Conservation (phyloP, 2,329 filamentous ascomycete species). For the Colletotrichum agaves region DNA sequence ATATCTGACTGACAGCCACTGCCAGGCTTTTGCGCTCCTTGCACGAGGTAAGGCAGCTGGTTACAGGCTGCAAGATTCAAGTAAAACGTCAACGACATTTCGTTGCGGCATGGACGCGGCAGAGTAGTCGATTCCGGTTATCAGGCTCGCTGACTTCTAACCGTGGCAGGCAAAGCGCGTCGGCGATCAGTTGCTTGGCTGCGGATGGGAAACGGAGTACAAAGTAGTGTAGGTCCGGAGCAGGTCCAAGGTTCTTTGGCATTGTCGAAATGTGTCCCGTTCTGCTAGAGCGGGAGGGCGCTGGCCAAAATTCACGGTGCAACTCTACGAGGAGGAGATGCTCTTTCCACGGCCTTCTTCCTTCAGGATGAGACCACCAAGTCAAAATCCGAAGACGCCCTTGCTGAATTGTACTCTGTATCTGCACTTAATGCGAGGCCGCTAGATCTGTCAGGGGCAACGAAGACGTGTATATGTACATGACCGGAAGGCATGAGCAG, state of each 20-base stretch:
- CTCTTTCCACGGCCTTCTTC: background rate
- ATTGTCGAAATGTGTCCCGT: constrained; percentile 25
- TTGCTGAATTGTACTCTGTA: background rate
- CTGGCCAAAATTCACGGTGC: constrained; percentile 5
- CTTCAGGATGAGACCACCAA: background rate
- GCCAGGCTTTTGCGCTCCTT: background rate
- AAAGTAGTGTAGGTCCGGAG: background rate
- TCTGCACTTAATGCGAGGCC: constrained; percentile 27
- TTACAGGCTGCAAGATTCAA: constrained; percentile 1
- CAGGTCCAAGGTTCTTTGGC: constrained; percentile 7
- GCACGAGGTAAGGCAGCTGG: constrained; percentile 13
- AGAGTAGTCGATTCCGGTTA: constrained; percentile 4
- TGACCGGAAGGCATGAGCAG: background rate
- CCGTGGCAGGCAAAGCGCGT: background rate
- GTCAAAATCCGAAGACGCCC: background rate
- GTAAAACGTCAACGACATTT: background rate
- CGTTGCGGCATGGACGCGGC: constrained; percentile 11
- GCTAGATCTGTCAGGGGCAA: constrained; percentile 26
- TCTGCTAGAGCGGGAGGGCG: background rate
- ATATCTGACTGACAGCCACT: background rate
- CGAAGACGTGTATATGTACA: background rate
- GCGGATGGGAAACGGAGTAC: background rate
- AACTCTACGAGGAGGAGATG: background rate
- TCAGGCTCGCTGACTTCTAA: background rate
- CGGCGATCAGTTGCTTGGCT: constrained; percentile 18